Evolutionary conservation across 2,329 filamentous ascomycete genomes (phyloP), one percentile per base, ranked within the genome.

Genomic region (Colletotrichum horii): DNA sequence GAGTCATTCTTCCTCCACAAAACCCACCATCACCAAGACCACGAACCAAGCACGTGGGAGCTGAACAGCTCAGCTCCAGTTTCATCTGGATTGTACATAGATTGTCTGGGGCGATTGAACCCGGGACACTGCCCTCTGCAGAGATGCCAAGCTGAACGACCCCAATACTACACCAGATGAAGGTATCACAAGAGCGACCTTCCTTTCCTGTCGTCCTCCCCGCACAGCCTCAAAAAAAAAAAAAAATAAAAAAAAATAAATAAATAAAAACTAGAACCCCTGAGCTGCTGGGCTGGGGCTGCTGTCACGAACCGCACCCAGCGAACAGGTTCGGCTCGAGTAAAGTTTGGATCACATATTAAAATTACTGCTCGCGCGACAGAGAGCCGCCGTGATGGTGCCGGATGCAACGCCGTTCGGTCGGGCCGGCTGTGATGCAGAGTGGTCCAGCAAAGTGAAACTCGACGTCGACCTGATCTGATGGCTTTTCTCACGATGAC

Each of bases 341-440:
- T 52, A 11, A 60, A 55, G 61, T 36, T 36, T 14, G 52, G 15
- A 58, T 43, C 12, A 38, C 48, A 26, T 2, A 24, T 68, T 43
- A n/a, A 48, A 32, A 68, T 65, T 64, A 22, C 32, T 22, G 16
- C 32, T 61, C 38, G 52, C 32, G 36, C 26, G 12, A 62, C 36
- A 67, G 32, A 56, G 12, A 22, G 55, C 56, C 68, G 69, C 73
- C 38, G 69, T 32, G 32, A 64, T 64, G 55, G 43, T 48, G 56
- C 56, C 70, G 56, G 64, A 73, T 68, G 73, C 64, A 22, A 73
- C 73, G 70, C 22, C 48, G 34, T 19, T 65, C 64, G 56, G 56
- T n/a, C 43, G 70, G 56, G 22, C 24, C 64, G 61, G 70, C 36
- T 24, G n/a, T 24, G 30, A 43, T n/a, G 38, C 38, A 43, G 38